These are phyloP conservation scores for Cicer cuneatum DNA, from an alignment of 306 rosid species.

Conservation along the genomic window DNA sequence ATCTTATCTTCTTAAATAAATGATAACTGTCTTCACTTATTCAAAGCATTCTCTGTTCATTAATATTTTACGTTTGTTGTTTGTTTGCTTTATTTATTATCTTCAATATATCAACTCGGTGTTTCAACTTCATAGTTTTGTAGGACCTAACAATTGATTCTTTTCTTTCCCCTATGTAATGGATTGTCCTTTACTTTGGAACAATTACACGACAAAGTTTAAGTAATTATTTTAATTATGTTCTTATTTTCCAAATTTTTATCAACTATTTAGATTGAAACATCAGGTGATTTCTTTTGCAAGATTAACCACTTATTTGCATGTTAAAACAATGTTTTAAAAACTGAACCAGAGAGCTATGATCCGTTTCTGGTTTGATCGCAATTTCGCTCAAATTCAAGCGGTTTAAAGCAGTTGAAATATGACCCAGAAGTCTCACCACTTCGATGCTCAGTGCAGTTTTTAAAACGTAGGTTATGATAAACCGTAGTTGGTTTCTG, in stretches of 20 bases:
- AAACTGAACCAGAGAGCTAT: background rate
- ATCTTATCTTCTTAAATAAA: background rate
- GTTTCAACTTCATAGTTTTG: too few species aligned
- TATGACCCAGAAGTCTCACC: background rate
- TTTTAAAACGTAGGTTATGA: background rate
- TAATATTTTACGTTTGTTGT: too few species aligned
- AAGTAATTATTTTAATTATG: background rate
- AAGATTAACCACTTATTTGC: background rate
- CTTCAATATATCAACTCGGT: too few species aligned
- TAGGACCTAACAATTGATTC: too few species aligned
- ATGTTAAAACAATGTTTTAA: background rate
- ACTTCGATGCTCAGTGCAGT: background rate
- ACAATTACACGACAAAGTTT: background rate
- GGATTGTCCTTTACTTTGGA: background rate
- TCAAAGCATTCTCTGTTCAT: too few species aligned
- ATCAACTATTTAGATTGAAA: slow-evolving; percentile 7
- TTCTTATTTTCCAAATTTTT: background rate
- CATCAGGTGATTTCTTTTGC: background rate
- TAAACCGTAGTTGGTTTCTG: background rate
- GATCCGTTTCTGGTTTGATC: background rate
- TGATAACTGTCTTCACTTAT: too few species aligned
- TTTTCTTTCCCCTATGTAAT: too few species aligned
- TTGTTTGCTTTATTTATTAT: too few species aligned
- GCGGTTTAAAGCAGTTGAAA: background rate
- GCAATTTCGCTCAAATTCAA: background rate